These are phyloP conservation scores for Lepidium didymum DNA, from an alignment of 345 rosid species.

Conservation along the genomic window DNA sequence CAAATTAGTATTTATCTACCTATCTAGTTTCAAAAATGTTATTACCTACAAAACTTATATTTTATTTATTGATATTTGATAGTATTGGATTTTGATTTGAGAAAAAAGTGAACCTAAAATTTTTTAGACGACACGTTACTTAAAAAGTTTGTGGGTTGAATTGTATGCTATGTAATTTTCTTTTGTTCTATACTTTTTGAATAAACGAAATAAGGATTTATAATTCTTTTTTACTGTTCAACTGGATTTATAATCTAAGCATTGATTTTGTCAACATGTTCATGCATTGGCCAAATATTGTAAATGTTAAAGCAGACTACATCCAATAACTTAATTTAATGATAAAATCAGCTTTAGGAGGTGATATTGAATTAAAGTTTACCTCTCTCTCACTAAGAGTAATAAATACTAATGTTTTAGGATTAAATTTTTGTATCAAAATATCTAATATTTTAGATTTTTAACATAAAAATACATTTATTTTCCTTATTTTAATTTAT, in stretches of 20 bases:
- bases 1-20: background rate
- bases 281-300: background rate
- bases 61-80: background rate
- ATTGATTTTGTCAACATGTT: background rate
- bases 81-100: background rate
- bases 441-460: no score
- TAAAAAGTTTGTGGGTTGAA: background rate
- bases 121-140: slow-evolving; percentile 14
- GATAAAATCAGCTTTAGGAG: no score
- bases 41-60: background rate
- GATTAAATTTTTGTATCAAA: no score
- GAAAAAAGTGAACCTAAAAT: background rate
- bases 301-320: background rate
- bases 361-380: no score
- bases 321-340: no score
- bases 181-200: background rate
- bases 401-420: no score
- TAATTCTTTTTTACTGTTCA: no score
- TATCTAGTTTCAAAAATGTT: background rate
- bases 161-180: background rate
- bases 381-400: no score
- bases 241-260: background rate
- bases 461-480: no score
- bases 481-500: no score
- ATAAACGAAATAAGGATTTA: background rate